A percentile compares a stretch with the other conserved stretches of the same genome.
phyloP scores from a whole-genome alignment of 108 stramenopile species.

The Nitzschia sp. region DNA sequence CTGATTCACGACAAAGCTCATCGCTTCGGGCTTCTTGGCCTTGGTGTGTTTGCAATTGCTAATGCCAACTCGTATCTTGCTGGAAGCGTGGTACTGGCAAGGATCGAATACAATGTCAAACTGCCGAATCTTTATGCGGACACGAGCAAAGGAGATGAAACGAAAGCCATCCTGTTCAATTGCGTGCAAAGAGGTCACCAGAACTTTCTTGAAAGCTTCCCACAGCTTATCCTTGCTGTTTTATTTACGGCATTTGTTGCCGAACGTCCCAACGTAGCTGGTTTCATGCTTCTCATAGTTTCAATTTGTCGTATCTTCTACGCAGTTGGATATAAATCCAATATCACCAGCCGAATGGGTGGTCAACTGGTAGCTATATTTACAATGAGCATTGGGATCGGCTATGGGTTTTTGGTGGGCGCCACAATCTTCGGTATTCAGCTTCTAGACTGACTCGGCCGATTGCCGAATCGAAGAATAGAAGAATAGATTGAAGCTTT shows the following conservation, averaged over 20 bases:
- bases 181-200: constrained; percentile 22
- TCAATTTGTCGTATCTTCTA: constrained; percentile 4
- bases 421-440: neutral
- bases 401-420: constrained; percentile 15
- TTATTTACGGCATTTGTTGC: constrained; percentile 20
- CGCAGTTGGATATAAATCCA: neutral
- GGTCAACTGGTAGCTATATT: neutral
- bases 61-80: constrained; percentile 13
- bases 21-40: constrained; percentile 5
- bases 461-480: neutral
- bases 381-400: constrained; percentile 12
- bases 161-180: constrained; percentile 5
- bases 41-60: constrained; percentile 16
- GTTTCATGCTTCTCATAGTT: constrained; percentile 11
- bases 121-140: constrained; percentile 20
- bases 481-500: neutral
- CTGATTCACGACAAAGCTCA: neutral
- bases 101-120: constrained; percentile 19
- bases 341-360: constrained; percentile 4
- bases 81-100: constrained; percentile 18
- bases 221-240: neutral
- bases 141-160: neutral
- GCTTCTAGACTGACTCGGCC: neutral
- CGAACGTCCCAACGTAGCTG: constrained; percentile 20
- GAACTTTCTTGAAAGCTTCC: constrained; percentile 18